A percentile compares a stretch with the other conserved stretches of the same genome.
phyloP scores from a whole-genome alignment of 176 grass and related monocot species.

The Zea mays region Zm-B73-REFERENCE-NAM-5.0 NC_050096.1:279398501-279399000 shows the following conservation, averaged over 20 bases:
- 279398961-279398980: not conserved
- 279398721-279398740: not conserved
- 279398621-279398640: slow-evolving; percentile 65
- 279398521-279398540: slow-evolving; percentile 36
- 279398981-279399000: not conserved
- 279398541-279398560: slow-evolving; percentile 38
- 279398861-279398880: not conserved
- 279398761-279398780: not conserved
- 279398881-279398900: not conserved
- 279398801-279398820: slow-evolving; percentile 62
- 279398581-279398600: slow-evolving; percentile 31
- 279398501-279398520: slow-evolving; percentile 31
- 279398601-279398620: slow-evolving; percentile 16
- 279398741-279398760: not conserved
- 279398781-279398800: not conserved
- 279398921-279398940: not conserved
- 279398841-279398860: slow-evolving; percentile 87
- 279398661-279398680: slow-evolving; percentile 56
- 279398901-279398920: not conserved
- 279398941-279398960: not conserved
- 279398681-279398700: slow-evolving; percentile 60
- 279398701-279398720: slow-evolving; percentile 72
- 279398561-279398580: slow-evolving; percentile 10
- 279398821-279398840: slow-evolving; percentile 88
- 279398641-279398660: slow-evolving; percentile 54